Base-by-base conservation (phyloP, 163 green algal species). In the Prototheca wickerhamii region DNA sequence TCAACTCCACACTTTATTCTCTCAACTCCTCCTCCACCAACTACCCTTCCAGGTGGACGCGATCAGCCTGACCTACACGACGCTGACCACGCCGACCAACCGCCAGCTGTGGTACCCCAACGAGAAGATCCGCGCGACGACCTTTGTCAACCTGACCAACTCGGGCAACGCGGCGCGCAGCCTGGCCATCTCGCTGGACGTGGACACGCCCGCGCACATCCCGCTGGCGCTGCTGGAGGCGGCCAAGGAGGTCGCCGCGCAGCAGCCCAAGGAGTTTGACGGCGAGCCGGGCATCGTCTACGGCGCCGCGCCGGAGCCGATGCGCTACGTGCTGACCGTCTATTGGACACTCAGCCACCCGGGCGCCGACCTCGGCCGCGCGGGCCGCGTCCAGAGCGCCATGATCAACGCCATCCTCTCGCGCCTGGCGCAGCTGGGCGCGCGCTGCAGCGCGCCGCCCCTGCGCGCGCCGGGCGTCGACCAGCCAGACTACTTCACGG, bases 1-100 rank as follows among this genome's bases (percentile, higher is more conserved):
- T 29, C 78, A 85, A 67, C 69, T 76, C 12, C 84, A 76, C 58
- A 76, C 84, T 50, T 63, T 85, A 0, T 76, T 76, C 0, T 76
- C 84, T 51, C 58, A 31, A 2, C 30, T 84, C n/a, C 26, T 71
- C 10, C 34, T 83, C 1, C 69, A 70, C 20, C 25, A 28, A 4
- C 25, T 73, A 8, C 51, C 50, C 23, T 25, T 33, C 35, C 60
- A 30, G 59, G 58, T 69, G 30, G 66, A 72, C 29, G 66, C 65
- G 50, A 67, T 72, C 29, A 64, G 67, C 59, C 29, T 72, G 23
- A 55, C 49, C 20, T 64, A 60, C 51, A 67, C 66, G 3, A 64
- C 63, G 10, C 31, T 72, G 37, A 52, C 25, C 5, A 67, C 58
- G 30, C 2, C 23, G 15, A 40, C 2, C 33, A 65, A 65, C 40